Evolutionary conservation across 768 basidiomycete genomes (phyloP), one percentile per base, ranked within the genome.

Genomic region (Boletus subcaerulescens): DNA sequence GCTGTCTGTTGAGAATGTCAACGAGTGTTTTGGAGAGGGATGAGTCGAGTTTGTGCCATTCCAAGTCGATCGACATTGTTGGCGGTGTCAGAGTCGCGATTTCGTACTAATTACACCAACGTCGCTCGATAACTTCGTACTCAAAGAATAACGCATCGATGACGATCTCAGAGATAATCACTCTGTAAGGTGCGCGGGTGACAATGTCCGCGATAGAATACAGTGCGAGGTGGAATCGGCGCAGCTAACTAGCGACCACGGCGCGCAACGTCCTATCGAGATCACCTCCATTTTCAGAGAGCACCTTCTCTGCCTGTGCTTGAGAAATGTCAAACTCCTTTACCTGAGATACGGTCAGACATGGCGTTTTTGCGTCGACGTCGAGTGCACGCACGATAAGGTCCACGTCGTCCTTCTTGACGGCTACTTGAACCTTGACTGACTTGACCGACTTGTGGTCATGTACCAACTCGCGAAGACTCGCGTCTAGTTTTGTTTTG

Each of bases 61-160:
- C 91, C 51, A 99, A 76, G 76, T 98, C 96, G 73, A 99, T 84
- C 17, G 94, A 96, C 95, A 97, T 97, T 5, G 46, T 38, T 29
- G 45, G 26, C 35, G 31, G 11, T 29, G 26, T 38, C 20, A 26
- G 35, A 29, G 50, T 36, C 50, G 50, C 45, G 31, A 32, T 48
- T 6, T 39, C 38, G 26, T 29, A 7, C 26, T 5, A 1, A 26
- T 26, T 4, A 26, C 26, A 24, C 22, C 4, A 3, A 24, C 3
- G 22, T 24, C 22, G 2, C 26, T 26, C 7, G 26, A 29, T 9
- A 29, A 29, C 26, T 29, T 29, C 8, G 8, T 29, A 29, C 29
- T 29, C 29, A 9, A 29, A 29, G 24, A 24, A 24, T 24, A 24
- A 24, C 3, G 22, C 22, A 24, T 24, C 22, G 22, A 24, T 24